Conservation (phyloP, 768 basidiomycete species). For the Auriscalpium microsporum region DNA sequence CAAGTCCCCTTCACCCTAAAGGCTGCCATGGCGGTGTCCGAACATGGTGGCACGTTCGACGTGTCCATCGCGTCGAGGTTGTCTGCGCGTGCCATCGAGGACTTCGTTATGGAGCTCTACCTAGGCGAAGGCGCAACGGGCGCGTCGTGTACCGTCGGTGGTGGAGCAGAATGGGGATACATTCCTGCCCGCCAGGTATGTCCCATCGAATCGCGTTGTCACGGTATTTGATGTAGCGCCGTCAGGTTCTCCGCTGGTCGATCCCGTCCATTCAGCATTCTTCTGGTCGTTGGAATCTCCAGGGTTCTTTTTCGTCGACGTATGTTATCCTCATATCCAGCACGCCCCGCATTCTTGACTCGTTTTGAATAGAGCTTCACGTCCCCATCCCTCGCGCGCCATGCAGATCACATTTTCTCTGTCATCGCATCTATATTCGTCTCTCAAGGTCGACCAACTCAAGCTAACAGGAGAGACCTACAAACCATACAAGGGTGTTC, state of each 20-base stretch:
- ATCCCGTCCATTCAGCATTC: slow-evolving; percentile 54
- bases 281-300: slow-evolving; percentile 62
- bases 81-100: slow-evolving; percentile 59
- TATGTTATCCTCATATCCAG: slow-evolving; percentile 25
- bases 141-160: slow-evolving; percentile 63
- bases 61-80: slow-evolving; percentile 27
- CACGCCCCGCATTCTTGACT: slow-evolving; percentile 3
- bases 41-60: slow-evolving; percentile 48
- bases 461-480: slow-evolving; percentile 73
- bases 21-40: slow-evolving; percentile 25
- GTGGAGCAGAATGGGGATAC: slow-evolving; percentile 71
- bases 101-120: slow-evolving; percentile 60
- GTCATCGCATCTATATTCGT: slow-evolving; percentile 61
- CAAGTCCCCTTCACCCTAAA: slow-evolving; percentile 29
- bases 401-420: slow-evolving; percentile 68
- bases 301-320: slow-evolving; percentile 70
- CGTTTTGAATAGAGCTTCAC: slow-evolving; percentile 23
- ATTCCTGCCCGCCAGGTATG: slow-evolving; percentile 37
- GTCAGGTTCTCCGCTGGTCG: slow-evolving; percentile 61
- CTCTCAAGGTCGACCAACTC: slow-evolving; percentile 79
- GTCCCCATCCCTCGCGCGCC: slow-evolving; percentile 63
- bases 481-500: slow-evolving; percentile 89
- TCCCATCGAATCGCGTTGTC: neutral
- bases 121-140: slow-evolving; percentile 68
- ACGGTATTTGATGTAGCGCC: neutral